Base-by-base conservation (phyloP, 2,329 filamentous ascomycete genomes). In the Botrytis hyacinthi region DNA sequence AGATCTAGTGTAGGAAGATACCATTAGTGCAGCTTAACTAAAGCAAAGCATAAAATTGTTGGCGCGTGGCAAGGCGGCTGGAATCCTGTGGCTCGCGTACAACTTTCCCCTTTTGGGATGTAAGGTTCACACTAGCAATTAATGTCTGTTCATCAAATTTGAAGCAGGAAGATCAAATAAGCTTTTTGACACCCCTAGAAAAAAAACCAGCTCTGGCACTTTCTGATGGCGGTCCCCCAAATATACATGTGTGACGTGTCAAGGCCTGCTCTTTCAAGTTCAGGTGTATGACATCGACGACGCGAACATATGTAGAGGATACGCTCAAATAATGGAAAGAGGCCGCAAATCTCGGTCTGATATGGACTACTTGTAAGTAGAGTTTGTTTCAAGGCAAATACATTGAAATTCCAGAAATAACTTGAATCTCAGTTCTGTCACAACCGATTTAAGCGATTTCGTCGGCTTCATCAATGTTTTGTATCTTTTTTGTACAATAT, bases 111-210 rank as follows among this genome's bases (percentile, higher is more conserved):
- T 40, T 54, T 54, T 54, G 10, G 35, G 46, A 68, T 7, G 32
- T 26, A 26, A 54, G 22, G 22, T 54, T 68, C 16, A 32, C 14
- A 63, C 54, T 37, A 73, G 44, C 35, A 42, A 18, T n/a, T 37
- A 65, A 73, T 72, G 48, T 69, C 59, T n/a, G 35, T 68, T 70
- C 70, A 22, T 32, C 54, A 35, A n/a, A 32, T 7, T 37, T 26
- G 40, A n/a, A 40, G 40, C 29, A 63, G 40, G 51, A 42, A 35
- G 59, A 61, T 62, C 48, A 59, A 46, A 71, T 46, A 71, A 71
- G 66, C 40, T 61, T 70, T 57, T 32, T 42, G 48, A 44, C 57
- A 61, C 51, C 29, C 60, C 60, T 46, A 44, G n/a, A 44, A 35
- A 26, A 26, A 44, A 44, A 62, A 60, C 18, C 68, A 16, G 42